Evolutionary conservation across 2,329 filamentous ascomycete species (phyloP), one percentile per base, ranked within the genome.

Genomic region (Diaporthe sp.): DNA sequence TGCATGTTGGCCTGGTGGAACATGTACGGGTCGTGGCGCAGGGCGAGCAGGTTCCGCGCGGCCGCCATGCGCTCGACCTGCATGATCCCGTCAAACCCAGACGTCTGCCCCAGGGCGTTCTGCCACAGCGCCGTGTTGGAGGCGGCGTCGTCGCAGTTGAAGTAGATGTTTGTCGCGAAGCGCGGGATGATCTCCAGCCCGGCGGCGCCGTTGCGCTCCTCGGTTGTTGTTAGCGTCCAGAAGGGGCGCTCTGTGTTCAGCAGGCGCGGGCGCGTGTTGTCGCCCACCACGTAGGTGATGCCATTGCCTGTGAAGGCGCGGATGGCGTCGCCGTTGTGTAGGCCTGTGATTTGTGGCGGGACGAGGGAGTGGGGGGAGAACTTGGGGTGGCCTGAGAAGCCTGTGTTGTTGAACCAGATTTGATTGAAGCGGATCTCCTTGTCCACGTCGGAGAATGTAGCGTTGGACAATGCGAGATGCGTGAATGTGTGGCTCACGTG

Each of bases 1-100:
- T 67, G 63, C 63, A 67, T 15, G 44, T 67, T 67, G 12, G 63
- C 63, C 63, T 67, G 63, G 63, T 67, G 63, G 63, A 67, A 67
- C 63, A 67, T 67, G 63, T 67, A 67, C 44, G 63, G 63, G 31
- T 67, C 63, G 31, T 67, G 63, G 28, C 63, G 63, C 6, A 67
- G 63, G 28, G 63, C 63, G 63, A 67, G 63, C 8, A 67, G 63
- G 63, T 67, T 67, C 12, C 63, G 63, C 44, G 63, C 28, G 20
- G 63, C 63, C 6, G 63, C 63, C 63, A 51, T 51, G 44, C 63
- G 63, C 63, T 67, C 63, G 10, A 67, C 12, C 20, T n/a, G 10
- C 44, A 67, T 67, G 12, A 67, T 67, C 2, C 63, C 63, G 63
- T 67, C 63, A 13, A 67, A 67, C 0, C 63, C 63, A 0, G 20